Evolutionary conservation across 495 filamentous ascomycete genomes (phyloP), one percentile per base, ranked within the genome.

Genomic region (Lasiosphaeria miniovina): DNA sequence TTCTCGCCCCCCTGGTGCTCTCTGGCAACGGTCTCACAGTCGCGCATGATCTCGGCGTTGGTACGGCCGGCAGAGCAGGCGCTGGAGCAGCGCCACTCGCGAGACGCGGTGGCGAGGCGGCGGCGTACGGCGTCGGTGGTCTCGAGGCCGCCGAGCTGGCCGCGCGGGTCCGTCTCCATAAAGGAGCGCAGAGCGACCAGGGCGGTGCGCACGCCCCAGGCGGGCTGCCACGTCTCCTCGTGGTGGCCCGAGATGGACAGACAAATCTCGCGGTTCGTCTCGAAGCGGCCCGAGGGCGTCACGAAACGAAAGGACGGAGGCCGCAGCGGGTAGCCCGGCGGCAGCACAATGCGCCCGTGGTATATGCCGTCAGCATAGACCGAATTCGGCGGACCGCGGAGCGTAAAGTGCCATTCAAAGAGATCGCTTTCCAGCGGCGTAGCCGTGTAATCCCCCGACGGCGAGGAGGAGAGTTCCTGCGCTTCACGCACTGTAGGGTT

Each of bases 401-500:
- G 77, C 0, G 94, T 98, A 82, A 98, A 98, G 82, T 98, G 94
- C 94, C 94, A 98, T 78, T 97, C 93, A 79, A 96, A 96, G 61
- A 98, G 88, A 77, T 96, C 90, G 50, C 83, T 75, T 67, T 96
- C 90, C 63, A 91, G 82, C 3, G 94, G 94, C 3, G 81, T 69
- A 49, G 94, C 94, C 67, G 87, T 83, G 75, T 90, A 91, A 75
- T 93, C 90, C 31, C 90, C 79, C 4, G 89, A 90, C 5, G 92
- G 89, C 55, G 87, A 79, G 65, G 77, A 77, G 66, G 88, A 81
- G 63, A 98, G 86, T 69, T 96, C 92, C 59, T 85, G 80, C 62
- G 90, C 90, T 86, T 96, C 92, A 76, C 89, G 88, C 74, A 86
- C 87, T 89, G 62, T 5, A 34, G 7, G 35, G 35, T 15, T n/a